Evolutionary conservation across 1,284 basidiomycete genomes (phyloP), one percentile per base, ranked within the genome.

Genomic region (Apiotrichum brassicae): DNA sequence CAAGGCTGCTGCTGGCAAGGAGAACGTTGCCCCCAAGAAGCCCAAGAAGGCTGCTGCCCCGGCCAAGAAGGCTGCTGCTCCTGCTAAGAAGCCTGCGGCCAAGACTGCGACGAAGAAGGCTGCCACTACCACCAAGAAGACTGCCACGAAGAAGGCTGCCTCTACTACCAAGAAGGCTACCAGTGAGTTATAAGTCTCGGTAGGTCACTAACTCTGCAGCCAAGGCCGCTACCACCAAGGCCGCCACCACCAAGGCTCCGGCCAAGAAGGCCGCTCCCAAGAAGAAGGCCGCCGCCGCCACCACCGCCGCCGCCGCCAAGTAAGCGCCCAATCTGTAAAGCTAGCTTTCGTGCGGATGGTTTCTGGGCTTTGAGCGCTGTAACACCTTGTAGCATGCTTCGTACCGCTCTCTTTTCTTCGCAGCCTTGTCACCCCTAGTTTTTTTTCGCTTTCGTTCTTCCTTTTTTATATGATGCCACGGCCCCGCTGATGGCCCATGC

Each of bases 81-180:
- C 41, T 20, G 51, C 49, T 49, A 56, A 58, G 53, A 81, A 83
- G 76, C 61, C 67, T 77, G 57, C 73, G 57, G 60, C 74, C 48
- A 75, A 76, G 61, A 77, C 76, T 69, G 58, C 75, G 32, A 51
- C 62, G 26, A 53, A 54, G 39, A 64, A 61, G 61, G 58, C 57
- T 44, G 37, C 46, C 44, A 36, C 48, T 28, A 19, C 44, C 14
- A 30, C 49, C 12, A 16, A 32, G 32, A 48, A 48, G 40, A 22
- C 39, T 24, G 42, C 19, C 6, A 32, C 43, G 32, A 49, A 55
- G 46, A 41, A 49, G 41, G 25, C 28, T 9, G 3, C 20, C 28
- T n/a, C n/a, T n/a, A 32, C 41, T 20, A 51, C 49, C 50, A 56
- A 58, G 53, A 81, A 83, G 76, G 61, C 67, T 77, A 57, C 73